Percentiles rank a stretch among this genome's conserved stretches.
Evolutionary conservation across 129 eudicot genomes (phyloP).

Genomic region (Flaveria bidentis): DNA sequence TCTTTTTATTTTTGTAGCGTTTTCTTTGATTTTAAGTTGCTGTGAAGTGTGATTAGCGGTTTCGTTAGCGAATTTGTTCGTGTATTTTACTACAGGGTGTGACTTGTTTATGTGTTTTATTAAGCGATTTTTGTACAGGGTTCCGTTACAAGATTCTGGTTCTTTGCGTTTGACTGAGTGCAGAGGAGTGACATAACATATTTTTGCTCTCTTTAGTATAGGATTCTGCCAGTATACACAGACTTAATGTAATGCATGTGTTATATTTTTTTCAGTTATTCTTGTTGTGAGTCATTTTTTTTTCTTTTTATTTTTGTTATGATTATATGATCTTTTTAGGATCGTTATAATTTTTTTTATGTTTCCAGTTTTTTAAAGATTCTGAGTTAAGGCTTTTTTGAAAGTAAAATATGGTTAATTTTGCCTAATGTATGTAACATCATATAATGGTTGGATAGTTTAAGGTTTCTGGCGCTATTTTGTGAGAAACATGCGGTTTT

Average conservation of each 20-base stretch:
- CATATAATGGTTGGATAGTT: background rate
- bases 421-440: background rate
- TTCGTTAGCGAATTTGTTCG: background rate
- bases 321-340: too few species aligned
- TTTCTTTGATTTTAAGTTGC: slow-evolving; percentile 14
- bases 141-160: slow-evolving; percentile 6
- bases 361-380: background rate
- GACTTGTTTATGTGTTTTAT: slow-evolving; percentile 19
- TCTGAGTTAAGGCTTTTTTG: background rate
- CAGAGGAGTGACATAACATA: slow-evolving; percentile 13
- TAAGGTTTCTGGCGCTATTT: slow-evolving; percentile 15
- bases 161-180: background rate
- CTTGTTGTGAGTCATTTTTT: background rate
- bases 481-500: background rate
- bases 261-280: background rate
- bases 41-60: slow-evolving; percentile 14
- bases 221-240: background rate
- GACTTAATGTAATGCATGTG: slow-evolving; percentile 23
- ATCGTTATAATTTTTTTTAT: background rate
- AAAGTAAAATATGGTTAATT: slow-evolving; percentile 6
- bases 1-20: background rate
- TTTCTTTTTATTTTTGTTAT: background rate
- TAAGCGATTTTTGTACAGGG: background rate
- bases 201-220: background rate
- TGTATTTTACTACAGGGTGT: background rate